Evolutionary conservation across 805 yeast genomes (phyloP).

Genomic region (baker's yeast (Saccharomyces cerevisiae)): DNA sequence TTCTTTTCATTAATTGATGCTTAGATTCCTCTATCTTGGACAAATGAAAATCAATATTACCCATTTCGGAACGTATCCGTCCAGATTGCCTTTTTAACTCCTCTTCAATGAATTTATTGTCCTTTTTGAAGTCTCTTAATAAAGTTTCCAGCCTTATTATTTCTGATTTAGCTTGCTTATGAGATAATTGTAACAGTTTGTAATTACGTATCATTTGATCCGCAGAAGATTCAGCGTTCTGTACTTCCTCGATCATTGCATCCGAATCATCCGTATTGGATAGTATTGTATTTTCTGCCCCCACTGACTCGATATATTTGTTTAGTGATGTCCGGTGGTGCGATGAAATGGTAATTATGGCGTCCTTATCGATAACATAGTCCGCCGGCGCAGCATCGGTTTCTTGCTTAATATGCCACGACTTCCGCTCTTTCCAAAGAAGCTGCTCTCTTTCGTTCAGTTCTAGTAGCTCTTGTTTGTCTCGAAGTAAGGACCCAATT

Average conservation of each 20-base stretch:
- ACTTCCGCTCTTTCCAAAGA: slow-evolving; percentile 4
- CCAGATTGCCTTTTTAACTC: slow-evolving; percentile 14
- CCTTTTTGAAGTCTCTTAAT: slow-evolving; percentile 18
- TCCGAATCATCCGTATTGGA: not conserved
- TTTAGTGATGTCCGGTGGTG: slow-evolving; percentile 16
- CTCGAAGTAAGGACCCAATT: slow-evolving; percentile 8
- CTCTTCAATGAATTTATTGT: slow-evolving; percentile 16
- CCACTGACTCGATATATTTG: slow-evolving; percentile 21
- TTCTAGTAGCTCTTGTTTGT: slow-evolving; percentile 9
- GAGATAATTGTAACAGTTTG: slow-evolving; percentile 7
- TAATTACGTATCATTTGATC: slow-evolving; percentile 5
- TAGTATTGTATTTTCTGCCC: slow-evolving; percentile 18
- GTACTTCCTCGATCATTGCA: not conserved
- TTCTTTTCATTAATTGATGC: slow-evolving; percentile 9
- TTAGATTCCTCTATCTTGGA: slow-evolving; percentile 7
- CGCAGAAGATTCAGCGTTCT: not conserved
- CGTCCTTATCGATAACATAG: not conserved
- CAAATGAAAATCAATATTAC: slow-evolving; percentile 10
- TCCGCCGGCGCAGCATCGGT: not conserved
- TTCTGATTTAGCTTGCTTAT: slow-evolving; percentile 8
- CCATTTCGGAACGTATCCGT: slow-evolving; percentile 10
- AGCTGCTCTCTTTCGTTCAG: slow-evolving; percentile 6
- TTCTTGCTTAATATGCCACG: slow-evolving; percentile 5
- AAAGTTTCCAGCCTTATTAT: slow-evolving; percentile 16
- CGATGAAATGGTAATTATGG: slow-evolving; percentile 7